Conservation (phyloP, 2,329 filamentous ascomycete species). For the Monilinia fructigena region DNA sequence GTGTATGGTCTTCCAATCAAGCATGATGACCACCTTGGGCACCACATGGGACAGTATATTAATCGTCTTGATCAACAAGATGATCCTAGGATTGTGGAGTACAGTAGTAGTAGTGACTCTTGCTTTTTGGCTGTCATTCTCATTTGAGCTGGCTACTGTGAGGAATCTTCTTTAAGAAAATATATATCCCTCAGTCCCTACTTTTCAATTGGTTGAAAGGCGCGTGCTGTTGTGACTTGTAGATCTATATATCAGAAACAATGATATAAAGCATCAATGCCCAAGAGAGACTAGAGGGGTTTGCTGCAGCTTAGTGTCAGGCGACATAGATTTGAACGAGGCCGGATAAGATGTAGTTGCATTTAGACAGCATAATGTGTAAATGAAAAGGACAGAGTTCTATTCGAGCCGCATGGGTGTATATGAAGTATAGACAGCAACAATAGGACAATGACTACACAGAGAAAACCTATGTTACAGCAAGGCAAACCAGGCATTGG, state of each 20-base stretch:
- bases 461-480: neutral
- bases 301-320: slow-evolving; percentile 5
- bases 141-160: neutral
- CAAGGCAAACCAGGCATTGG: neutral
- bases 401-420: neutral
- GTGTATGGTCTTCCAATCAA: neutral
- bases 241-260: neutral
- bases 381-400: neutral
- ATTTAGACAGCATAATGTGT: neutral
- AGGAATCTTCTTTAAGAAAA: neutral
- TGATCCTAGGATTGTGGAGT: neutral
- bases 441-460: neutral
- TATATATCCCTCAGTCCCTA: neutral
- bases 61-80: neutral
- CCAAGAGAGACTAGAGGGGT: neutral
- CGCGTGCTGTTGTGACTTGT: neutral
- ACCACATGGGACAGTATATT: neutral
- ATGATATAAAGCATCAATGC: neutral
- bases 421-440: neutral
- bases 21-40: neutral
- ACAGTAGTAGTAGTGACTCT: neutral
- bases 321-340: neutral
- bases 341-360: neutral
- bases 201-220: neutral
- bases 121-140: neutral